A percentile compares a stretch with the other conserved stretches of the same genome.
Evolutionary conservation across 345 rosid genomes (phyloP).

Genomic region (Luvunga scandens): DNA sequence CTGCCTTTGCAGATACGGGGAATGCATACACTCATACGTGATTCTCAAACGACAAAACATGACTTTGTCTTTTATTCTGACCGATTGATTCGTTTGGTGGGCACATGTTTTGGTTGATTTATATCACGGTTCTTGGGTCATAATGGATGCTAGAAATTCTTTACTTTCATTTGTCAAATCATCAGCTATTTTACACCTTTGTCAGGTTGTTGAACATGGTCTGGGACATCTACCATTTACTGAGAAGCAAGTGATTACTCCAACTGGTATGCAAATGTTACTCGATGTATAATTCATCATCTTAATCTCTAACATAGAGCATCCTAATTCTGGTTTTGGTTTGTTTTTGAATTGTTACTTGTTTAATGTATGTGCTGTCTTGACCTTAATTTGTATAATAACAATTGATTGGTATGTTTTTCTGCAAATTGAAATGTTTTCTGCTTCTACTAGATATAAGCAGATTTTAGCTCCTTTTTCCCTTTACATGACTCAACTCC

Average conservation of each 20-base stretch:
- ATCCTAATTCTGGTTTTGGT: neutral
- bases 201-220: conserved; percentile 96
- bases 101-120: conserved; percentile 23
- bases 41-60: conserved; percentile 86
- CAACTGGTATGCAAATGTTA: conserved; percentile 68
- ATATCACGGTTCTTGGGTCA: conserved; percentile 9
- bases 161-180: neutral
- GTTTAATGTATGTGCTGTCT: neutral
- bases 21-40: conserved; percentile 99
- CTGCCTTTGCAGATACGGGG: conserved; percentile 77
- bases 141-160: conserved; percentile 7
- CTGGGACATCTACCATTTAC: conserved; percentile 97
- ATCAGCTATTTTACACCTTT: conserved; percentile 15
- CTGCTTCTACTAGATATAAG: neutral
- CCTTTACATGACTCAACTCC: neutral
- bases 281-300: neutral
- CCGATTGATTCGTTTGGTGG: conserved; percentile 93
- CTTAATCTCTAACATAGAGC: neutral
- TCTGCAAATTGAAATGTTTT: neutral
- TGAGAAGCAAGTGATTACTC: conserved; percentile 93
- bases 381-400: neutral
- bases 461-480: neutral
- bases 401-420: neutral
- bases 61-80: conserved; percentile 96
- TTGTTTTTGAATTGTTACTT: neutral